Conservation (phyloP, 2,329 filamentous ascomycete genomes). For the Penicillium sp. region DNA sequence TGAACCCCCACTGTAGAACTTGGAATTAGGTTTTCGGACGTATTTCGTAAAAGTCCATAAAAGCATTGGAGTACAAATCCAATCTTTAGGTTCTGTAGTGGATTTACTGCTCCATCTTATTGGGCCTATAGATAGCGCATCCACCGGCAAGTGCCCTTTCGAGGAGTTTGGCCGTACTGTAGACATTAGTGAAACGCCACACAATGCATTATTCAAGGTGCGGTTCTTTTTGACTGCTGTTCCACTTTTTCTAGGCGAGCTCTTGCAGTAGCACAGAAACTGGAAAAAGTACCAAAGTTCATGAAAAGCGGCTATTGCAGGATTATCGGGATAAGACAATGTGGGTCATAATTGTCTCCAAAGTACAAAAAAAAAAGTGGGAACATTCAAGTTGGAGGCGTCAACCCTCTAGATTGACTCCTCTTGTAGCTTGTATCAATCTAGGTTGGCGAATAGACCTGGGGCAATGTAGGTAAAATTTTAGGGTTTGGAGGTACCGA, state of each 20-base stretch:
- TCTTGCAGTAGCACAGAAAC: background rate
- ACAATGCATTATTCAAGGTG: background rate
- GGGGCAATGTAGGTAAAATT: background rate
- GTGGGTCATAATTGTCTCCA: background rate
- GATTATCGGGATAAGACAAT: background rate
- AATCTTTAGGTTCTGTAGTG: background rate
- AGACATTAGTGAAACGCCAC: conserved; percentile 1
- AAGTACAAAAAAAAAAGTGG: background rate
- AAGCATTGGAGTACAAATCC: background rate
- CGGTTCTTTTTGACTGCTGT: background rate
- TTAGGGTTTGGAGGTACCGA: conserved; percentile 2
- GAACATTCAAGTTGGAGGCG: background rate
- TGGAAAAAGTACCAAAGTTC: background rate
- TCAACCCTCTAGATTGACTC: background rate
- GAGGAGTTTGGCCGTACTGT: background rate
- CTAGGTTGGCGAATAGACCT: conserved; percentile 11
- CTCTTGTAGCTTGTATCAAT: conserved; percentile 20
- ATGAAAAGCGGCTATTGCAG: background rate
- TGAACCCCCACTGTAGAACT: no score
- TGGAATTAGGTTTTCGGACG: no score
- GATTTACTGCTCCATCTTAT: background rate
- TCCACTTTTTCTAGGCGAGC: background rate
- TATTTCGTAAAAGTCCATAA: background rate
- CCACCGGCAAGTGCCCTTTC: background rate
- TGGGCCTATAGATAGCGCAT: background rate